Conservation (phyloP, 148 eudicot species). For the Rhododendron ferrugineum region DNA sequence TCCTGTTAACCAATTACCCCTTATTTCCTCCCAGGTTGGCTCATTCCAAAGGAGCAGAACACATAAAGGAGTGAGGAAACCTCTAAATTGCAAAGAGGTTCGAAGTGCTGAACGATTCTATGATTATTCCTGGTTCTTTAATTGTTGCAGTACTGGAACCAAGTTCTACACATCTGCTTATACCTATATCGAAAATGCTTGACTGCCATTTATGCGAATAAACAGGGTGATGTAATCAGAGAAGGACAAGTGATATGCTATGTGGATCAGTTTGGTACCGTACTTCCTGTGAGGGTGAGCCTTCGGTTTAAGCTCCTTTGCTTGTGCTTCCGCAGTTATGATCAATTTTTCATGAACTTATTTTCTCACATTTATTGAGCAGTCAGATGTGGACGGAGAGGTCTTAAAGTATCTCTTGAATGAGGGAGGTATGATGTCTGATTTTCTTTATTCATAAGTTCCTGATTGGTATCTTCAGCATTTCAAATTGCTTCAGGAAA, state of each 20-base stretch:
- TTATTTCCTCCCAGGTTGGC: slow-evolving; percentile 55
- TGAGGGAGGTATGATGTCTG: slow-evolving; percentile 62
- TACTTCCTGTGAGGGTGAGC: slow-evolving; percentile 78
- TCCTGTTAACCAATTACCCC: not conserved
- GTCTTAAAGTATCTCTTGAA: slow-evolving; percentile 58
- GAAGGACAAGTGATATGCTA: slow-evolving; percentile 86
- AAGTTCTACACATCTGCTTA: not conserved
- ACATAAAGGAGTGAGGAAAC: slow-evolving; percentile 65
- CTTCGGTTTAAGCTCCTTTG: slow-evolving; percentile 7
- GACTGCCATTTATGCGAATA: not conserved
- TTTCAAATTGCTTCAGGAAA: not conserved
- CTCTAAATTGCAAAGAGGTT: slow-evolving; percentile 80
- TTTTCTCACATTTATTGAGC: slow-evolving; percentile 20
- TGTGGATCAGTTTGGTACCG: slow-evolving; percentile 78
- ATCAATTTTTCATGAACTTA: slow-evolving; percentile 6
- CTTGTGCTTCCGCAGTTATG: not conserved
- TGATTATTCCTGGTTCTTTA: not conserved
- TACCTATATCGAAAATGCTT: not conserved
- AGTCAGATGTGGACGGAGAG: slow-evolving; percentile 92
- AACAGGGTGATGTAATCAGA: slow-evolving; percentile 78
- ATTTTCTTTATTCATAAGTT: not conserved
- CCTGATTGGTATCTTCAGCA: not conserved
- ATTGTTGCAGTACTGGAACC: not conserved
- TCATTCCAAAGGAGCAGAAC: slow-evolving; percentile 68
- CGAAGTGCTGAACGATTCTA: not conserved